Evolutionary conservation across 345 rosid species (phyloP).

Genomic region (Lepidium didymum): DNA sequence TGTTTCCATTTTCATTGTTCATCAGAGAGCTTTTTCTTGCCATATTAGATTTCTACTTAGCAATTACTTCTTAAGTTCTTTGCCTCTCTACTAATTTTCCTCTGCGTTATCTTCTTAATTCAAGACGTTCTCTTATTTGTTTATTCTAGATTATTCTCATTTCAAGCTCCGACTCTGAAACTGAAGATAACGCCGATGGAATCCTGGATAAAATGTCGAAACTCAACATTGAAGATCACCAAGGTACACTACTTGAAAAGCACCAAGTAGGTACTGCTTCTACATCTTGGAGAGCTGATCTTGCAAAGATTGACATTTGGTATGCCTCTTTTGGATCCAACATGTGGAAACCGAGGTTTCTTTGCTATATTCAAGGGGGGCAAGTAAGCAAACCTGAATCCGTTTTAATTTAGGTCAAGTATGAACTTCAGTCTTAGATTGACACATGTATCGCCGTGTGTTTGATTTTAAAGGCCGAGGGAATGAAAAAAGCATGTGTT

Average conservation of each 20-base stretch:
- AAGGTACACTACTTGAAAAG: constrained; percentile 27
- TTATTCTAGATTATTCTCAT: constrained; percentile 34
- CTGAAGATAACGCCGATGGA: constrained; percentile 41
- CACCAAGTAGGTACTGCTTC: constrained; percentile 19
- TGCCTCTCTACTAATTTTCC: not conserved
- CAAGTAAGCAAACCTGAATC: constrained; percentile 38
- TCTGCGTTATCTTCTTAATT: not conserved
- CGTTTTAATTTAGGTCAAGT: not conserved
- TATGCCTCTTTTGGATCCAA: constrained; percentile 83
- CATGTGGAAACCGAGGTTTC: constrained; percentile 77
- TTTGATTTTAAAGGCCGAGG: constrained; percentile 45
- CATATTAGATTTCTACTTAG: not conserved
- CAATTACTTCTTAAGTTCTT: not conserved
- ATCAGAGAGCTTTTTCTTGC: not conserved
- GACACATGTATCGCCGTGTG: not conserved
- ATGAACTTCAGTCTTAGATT: not conserved
- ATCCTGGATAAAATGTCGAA: constrained; percentile 45
- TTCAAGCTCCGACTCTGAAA: constrained; percentile 59
- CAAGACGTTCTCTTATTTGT: not conserved
- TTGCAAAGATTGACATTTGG: constrained; percentile 64
- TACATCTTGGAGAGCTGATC: constrained; percentile 56
- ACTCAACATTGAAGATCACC: constrained; percentile 43
- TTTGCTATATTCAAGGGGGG: constrained; percentile 84
- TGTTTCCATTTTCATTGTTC: not conserved
- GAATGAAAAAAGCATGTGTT: constrained; percentile 55